Evolutionary conservation across 2,329 filamentous ascomycete genomes (phyloP).

Genomic region (Verticillium albo-atrum): DNA sequence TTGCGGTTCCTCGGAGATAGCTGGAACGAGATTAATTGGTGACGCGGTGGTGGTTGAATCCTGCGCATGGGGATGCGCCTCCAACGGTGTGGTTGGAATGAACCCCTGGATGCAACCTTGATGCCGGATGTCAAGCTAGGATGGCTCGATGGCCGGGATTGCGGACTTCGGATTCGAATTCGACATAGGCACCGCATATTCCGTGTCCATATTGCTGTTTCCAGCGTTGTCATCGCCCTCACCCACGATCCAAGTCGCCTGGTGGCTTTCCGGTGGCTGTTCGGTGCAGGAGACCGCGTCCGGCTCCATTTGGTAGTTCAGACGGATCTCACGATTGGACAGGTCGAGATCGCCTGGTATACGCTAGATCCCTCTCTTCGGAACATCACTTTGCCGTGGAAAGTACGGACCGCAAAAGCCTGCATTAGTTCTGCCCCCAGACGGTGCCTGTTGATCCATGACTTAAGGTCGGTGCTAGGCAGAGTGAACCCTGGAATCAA

Average conservation of each 20-base stretch:
- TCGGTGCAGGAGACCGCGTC: no score
- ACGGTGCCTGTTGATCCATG: background rate
- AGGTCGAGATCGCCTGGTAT: background rate
- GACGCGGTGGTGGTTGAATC: background rate
- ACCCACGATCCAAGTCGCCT: no score
- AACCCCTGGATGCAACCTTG: background rate
- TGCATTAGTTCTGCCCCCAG: background rate
- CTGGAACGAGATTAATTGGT: background rate
- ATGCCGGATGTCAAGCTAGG: background rate
- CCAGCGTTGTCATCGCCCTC: background rate
- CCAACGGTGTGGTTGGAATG: background rate
- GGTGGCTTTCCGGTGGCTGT: no score
- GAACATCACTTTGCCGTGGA: background rate
- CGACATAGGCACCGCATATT: background rate
- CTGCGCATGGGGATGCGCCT: background rate
- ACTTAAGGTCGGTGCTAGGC: background rate
- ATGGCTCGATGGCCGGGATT: background rate
- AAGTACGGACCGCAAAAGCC: background rate
- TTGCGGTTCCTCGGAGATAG: background rate
- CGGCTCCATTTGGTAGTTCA: no score
- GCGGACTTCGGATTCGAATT: background rate
- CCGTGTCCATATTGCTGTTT: background rate
- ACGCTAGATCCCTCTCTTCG: background rate
- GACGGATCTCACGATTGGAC: background rate
- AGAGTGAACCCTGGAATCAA: background rate